Evolutionary conservation across 2,329 filamentous ascomycete species (phyloP).

Genomic region (Curvularia verruculosa): DNA sequence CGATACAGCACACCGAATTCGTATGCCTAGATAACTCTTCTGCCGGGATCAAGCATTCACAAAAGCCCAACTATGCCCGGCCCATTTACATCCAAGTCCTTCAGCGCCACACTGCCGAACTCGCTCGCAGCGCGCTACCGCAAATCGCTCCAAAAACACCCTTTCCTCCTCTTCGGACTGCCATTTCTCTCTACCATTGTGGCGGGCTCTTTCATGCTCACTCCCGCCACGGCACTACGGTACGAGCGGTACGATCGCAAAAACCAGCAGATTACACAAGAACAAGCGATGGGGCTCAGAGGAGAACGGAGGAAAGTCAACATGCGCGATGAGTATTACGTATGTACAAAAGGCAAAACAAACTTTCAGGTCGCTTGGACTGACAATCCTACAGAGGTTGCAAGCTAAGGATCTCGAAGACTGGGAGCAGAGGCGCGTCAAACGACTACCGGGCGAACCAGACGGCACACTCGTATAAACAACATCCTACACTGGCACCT

Average conservation of each 20-base stretch:
- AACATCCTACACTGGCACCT: neutral
- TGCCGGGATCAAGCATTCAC: neutral
- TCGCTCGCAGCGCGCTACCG: constrained; percentile 80
- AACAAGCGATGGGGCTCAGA: constrained; percentile 84
- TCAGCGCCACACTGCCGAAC: constrained; percentile 62
- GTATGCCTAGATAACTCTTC: neutral
- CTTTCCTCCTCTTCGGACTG: constrained; percentile 90
- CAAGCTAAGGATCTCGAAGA: constrained; percentile 90
- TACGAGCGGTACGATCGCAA: constrained; percentile 94
- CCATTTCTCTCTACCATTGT: constrained; percentile 92
- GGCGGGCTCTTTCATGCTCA: constrained; percentile 90
- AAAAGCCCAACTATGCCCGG: constrained; percentile 50
- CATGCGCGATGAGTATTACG: constrained; percentile 86
- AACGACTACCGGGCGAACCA: constrained; percentile 85
- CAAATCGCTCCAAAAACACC: constrained; percentile 72
- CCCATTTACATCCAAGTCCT: constrained; percentile 67
- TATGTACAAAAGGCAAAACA: constrained; percentile 54
- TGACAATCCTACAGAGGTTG: constrained; percentile 63
- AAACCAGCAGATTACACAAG: constrained; percentile 80
- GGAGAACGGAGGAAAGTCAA: constrained; percentile 73
- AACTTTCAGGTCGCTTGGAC: neutral
- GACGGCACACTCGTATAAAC: constrained; percentile 71
- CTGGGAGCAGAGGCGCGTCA: constrained; percentile 96
- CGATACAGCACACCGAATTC: neutral
- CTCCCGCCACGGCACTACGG: constrained; percentile 88